A percentile compares a stretch with the other conserved stretches of the same genome.
These are phyloP conservation scores for Brasenia schreberi DNA, from an alignment of 164 flowering plant species.

Conservation along the genomic window DNA sequence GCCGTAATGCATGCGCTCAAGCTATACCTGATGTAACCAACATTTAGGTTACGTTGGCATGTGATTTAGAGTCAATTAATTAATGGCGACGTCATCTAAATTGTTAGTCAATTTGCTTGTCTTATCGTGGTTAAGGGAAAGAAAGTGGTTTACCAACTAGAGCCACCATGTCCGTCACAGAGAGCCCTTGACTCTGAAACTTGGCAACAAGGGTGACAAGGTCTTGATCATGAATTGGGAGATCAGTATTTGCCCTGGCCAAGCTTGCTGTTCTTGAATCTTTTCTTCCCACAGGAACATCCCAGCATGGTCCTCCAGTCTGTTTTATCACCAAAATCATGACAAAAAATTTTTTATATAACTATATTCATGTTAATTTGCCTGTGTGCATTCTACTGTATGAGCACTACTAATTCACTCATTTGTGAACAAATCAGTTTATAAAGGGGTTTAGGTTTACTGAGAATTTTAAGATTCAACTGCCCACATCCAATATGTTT, in stretches of 20 bases:
- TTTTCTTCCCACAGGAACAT: conserved; percentile 81
- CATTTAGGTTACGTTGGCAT: not conserved
- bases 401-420: too few species aligned
- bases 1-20: too few species aligned
- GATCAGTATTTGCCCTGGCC: conserved; percentile 30
- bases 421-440: too few species aligned
- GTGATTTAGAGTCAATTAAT: too few species aligned
- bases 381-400: not conserved
- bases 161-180: conserved; percentile 86
- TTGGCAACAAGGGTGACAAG: conserved; percentile 46
- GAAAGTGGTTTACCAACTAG: conserved; percentile 44
- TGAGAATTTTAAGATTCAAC: too few species aligned
- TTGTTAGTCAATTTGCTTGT: not conserved
- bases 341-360: not conserved
- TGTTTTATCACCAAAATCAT: conserved; percentile 4
- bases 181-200: conserved; percentile 68
- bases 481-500: not conserved
- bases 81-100: too few species aligned
- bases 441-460: too few species aligned
- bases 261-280: conserved; percentile 61
- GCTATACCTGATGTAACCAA: not conserved
- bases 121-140: not conserved
- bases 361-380: not conserved
- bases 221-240: conserved; percentile 49
- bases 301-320: conserved; percentile 98